Evolutionary conservation across 148 eudicot species (phyloP).

Genomic region (Rhododendron simsii): DNA sequence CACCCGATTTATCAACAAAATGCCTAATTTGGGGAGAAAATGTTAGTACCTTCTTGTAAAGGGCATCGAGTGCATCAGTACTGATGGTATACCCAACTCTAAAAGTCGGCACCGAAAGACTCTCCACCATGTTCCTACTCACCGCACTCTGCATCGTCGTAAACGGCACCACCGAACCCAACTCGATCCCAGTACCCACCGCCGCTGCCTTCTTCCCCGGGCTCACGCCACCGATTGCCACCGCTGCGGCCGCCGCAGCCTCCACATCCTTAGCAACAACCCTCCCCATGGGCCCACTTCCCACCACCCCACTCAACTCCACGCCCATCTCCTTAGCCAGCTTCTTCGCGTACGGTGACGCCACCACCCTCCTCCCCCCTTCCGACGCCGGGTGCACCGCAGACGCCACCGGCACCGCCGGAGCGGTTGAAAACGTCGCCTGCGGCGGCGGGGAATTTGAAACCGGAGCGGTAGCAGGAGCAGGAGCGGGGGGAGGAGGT

Average conservation of each 20-base stretch:
- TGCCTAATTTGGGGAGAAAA: neutral
- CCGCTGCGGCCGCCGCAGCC: conserved; percentile 34
- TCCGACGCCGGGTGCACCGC: conserved; percentile 73
- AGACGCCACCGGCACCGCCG: conserved; percentile 15
- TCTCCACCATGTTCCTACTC: conserved; percentile 89
- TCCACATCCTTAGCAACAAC: conserved; percentile 99
- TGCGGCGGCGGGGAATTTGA: conserved; percentile 2
- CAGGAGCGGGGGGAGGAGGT: conserved; percentile 6
- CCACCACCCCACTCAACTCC: conserved; percentile 72
- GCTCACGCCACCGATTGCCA: neutral
- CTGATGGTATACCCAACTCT: conserved; percentile 85
- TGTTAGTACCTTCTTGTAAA: conserved; percentile 76
- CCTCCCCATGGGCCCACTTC: conserved; percentile 89
- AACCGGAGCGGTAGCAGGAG: neutral
- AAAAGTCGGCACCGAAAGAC: conserved; percentile 85
- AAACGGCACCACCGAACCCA: conserved; percentile 79
- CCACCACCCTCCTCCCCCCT: conserved; percentile 92
- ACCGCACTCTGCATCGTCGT: conserved; percentile 93
- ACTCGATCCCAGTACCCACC: conserved; percentile 32
- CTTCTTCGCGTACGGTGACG: conserved; percentile 96
- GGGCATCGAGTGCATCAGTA: conserved; percentile 86
- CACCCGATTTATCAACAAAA: too few species aligned
- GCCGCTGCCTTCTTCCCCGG: conserved; percentile 2
- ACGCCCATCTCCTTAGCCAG: conserved; percentile 80
- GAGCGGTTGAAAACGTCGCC: too few species aligned